Evolutionary conservation across 176 grass and related monocot genomes (phyloP), one percentile per base, ranked within the genome.

Genomic region (Musa acuminata): DNA sequence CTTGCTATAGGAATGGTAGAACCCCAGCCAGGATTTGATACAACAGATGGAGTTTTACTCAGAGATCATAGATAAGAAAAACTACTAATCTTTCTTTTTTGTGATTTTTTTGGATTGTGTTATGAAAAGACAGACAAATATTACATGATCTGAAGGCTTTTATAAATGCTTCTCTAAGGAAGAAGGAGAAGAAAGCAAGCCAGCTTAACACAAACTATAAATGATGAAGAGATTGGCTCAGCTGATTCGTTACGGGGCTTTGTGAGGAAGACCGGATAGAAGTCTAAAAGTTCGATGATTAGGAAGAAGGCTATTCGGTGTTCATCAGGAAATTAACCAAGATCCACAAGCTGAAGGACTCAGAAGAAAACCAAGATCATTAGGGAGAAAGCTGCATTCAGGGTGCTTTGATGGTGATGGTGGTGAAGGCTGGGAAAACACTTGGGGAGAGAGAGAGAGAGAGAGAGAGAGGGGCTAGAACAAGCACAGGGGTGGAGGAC

Each of bases 81-180:
- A 11, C 29, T 71, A 69, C 67, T 73, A 64, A 43, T 6, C 35
- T 43, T 6, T 43, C 70, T 83, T 81, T 75, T 76, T 57, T 78
- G 72, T 86, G 64, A 49, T 69, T 69, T 25, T 64, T 72, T 76
- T 62, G 75, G 6, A 75, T 77, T 66, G 53, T 27, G 71, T 48
- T 67, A 54, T 59, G 19, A 11, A 67, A 21, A 43, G 35, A 43
- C 4, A 43, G 75, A 78, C 53, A 72, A 75, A 80, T 80, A 83
- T 93, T 92, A 98, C 94, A 93, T 98, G 85, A 80, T 93, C 17
- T 53, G 78, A 64, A 85, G 84, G 64, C 71, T 93, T 98, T 98
- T 93, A 24, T 93, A 85, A 87, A 80, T 81, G 85, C 90, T n/a
- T 11, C 71, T 80, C 86, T 85, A 97, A 87, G 85, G 93, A 70